Percentiles rank a stretch among this genome's conserved stretches.
These are phyloP conservation scores for Phytophthora colocasiae DNA, from an alignment of 352 stramenopile genomes.

Conservation along the genomic window DNA sequence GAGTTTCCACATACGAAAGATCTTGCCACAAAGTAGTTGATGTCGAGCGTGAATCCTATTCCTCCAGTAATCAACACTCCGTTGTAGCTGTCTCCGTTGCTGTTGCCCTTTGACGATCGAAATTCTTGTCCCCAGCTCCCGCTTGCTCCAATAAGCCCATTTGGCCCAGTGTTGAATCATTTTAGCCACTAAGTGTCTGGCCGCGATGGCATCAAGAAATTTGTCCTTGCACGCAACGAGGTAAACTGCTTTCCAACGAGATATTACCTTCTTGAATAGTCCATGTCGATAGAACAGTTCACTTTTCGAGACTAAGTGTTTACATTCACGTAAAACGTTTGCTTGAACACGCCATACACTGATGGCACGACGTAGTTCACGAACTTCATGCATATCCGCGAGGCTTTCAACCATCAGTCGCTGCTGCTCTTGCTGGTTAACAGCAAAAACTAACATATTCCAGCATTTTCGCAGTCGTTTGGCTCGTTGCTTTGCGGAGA, in stretches of 20 bases:
- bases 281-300: slow-evolving; percentile 1
- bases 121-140: slow-evolving; percentile 23
- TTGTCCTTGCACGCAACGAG: slow-evolving; percentile 2
- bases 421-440: slow-evolving; percentile 17
- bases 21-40: slow-evolving; percentile 6
- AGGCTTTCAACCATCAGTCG: slow-evolving; percentile 17
- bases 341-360: slow-evolving; percentile 12
- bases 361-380: slow-evolving; percentile 8
- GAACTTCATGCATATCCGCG: slow-evolving; percentile 8
- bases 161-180: slow-evolving; percentile 36
- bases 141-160: slow-evolving; percentile 35
- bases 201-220: slow-evolving; percentile 6
- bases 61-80: slow-evolving; percentile 25
- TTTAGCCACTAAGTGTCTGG: slow-evolving; percentile 16
- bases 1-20: slow-evolving; percentile 30
- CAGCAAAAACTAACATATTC: slow-evolving; percentile 18
- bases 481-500: slow-evolving; percentile 7
- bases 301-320: slow-evolving; percentile 1
- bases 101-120: slow-evolving; percentile 9
- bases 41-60: slow-evolving; percentile 2
- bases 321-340: background rate
- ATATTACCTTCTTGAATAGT: slow-evolving; percentile 8
- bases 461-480: slow-evolving; percentile 14
- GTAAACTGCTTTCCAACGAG: slow-evolving; percentile 21
- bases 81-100: slow-evolving; percentile 5